phyloP scores from a whole-genome alignment of 805 yeast genomes.

The Middelhovenomyces tepae region DNA sequence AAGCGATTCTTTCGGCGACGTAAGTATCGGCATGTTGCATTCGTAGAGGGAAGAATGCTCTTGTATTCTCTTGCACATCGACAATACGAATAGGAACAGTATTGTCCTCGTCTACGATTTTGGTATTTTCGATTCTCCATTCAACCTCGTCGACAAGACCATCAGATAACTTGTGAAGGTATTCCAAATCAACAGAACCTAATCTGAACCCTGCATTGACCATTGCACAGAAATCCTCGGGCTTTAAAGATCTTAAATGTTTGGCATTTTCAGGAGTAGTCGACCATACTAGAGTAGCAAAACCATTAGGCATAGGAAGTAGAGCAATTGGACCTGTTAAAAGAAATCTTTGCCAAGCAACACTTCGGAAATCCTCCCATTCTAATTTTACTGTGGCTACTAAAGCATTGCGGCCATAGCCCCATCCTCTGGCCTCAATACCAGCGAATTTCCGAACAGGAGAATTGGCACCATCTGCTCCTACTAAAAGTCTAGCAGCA shows the following conservation, averaged over 20 bases:
- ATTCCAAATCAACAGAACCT: conserved; percentile 66
- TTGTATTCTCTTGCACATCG: conserved; percentile 48
- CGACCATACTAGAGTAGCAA: conserved; percentile 93
- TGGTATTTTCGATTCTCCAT: conserved; percentile 52
- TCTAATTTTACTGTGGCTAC: conserved; percentile 80
- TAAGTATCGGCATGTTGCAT: conserved; percentile 88
- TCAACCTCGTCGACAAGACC: conserved; percentile 56
- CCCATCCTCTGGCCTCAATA: conserved; percentile 88
- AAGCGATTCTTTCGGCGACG: conserved; percentile 72
- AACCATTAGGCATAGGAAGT: conserved; percentile 76
- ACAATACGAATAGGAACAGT: conserved; percentile 59
- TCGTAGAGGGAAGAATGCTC: conserved; percentile 84
- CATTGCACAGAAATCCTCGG: conserved; percentile 55
- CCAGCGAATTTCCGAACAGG: conserved; percentile 79
- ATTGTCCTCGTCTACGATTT: conserved; percentile 42
- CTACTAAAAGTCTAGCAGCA: conserved; percentile 70
- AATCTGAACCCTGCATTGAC: conserved; percentile 84
- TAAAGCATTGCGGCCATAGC: conserved; percentile 79
- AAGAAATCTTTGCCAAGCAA: conserved; percentile 92
- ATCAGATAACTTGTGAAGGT: conserved; percentile 42
- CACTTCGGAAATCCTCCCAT: conserved; percentile 55
- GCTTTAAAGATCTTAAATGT: conserved; percentile 48
- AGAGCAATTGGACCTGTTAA: conserved; percentile 90
- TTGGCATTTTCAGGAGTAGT: conserved; percentile 68
- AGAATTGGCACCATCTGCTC: conserved; percentile 94